Conservation (phyloP, 257 asterid species). For the Agastache rugosa region DNA sequence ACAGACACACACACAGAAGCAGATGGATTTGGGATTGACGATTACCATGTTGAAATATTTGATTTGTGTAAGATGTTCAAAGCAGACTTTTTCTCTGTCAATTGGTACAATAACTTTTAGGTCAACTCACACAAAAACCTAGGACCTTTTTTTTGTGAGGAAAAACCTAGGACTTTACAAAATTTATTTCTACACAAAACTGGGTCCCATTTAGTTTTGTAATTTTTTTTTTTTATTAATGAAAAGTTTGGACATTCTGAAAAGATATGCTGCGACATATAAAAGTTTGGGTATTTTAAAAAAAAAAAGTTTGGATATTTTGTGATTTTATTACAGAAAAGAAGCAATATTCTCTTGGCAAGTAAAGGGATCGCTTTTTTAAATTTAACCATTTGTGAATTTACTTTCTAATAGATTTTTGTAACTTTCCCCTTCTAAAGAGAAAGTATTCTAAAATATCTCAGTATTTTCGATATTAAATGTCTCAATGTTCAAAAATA, state of each 20-base stretch:
- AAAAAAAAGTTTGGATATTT: background rate
- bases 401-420: background rate
- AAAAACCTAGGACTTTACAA: no score
- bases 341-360: background rate
- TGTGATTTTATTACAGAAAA: constrained; percentile 3
- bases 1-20: background rate
- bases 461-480: no score
- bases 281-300: no score
- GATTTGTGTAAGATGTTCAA: background rate
- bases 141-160: background rate
- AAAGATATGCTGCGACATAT: no score
- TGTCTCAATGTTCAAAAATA: no score
- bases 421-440: no score
- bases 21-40: background rate
- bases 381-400: background rate
- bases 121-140: constrained; percentile 1
- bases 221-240: background rate
- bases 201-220: background rate
- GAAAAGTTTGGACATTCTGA: background rate
- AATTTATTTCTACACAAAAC: background rate
- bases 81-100: background rate
- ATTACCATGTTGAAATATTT: constrained; percentile 28
- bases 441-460: no score
- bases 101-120: constrained; percentile 3
- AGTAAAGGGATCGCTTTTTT: background rate